These are phyloP conservation scores for Zostera marina DNA, from an alignment of 116 monocot species.

Conservation along the genomic window DNA sequence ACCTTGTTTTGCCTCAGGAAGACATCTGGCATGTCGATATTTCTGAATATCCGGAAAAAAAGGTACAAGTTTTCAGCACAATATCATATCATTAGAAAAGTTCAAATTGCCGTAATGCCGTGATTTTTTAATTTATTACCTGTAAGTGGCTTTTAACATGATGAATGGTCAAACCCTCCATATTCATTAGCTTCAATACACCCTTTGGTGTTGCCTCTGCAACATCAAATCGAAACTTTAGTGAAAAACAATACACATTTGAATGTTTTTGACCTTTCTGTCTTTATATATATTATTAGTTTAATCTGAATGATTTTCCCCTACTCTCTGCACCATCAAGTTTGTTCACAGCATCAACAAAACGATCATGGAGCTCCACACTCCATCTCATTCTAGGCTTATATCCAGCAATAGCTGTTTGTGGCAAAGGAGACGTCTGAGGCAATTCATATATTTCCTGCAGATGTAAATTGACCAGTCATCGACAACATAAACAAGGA, in stretches of 20 bases:
- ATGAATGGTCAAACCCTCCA: slow-evolving; percentile 81
- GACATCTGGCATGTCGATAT: slow-evolving; percentile 60
- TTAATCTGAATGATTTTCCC: slow-evolving; percentile 1
- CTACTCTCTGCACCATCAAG: slow-evolving; percentile 88
- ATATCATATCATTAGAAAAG: neutral
- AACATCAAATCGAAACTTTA: slow-evolving; percentile 1
- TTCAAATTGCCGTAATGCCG: no score
- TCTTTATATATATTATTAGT: no score
- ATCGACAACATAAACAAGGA: no score
- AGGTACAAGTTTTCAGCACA: neutral
- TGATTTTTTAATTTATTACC: slow-evolving; percentile 18
- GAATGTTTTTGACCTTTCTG: no score
- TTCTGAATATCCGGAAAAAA: slow-evolving; percentile 4
- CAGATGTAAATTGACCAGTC: neutral
- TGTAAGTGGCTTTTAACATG: slow-evolving; percentile 93
- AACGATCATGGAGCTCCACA: slow-evolving; percentile 65
- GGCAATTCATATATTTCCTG: slow-evolving; percentile 74
- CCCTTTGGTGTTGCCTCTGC: slow-evolving; percentile 91
- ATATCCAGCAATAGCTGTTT: slow-evolving; percentile 20
- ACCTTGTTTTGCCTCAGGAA: slow-evolving; percentile 76
- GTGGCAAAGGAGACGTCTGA: slow-evolving; percentile 11
- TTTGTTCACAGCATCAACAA: slow-evolving; percentile 75
- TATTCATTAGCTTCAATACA: slow-evolving; percentile 81
- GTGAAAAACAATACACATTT: neutral
- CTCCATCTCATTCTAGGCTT: slow-evolving; percentile 88